These are phyloP conservation scores for Pythium angustatum DNA, from an alignment of 352 stramenopile species.

Conservation along the genomic window DNA sequence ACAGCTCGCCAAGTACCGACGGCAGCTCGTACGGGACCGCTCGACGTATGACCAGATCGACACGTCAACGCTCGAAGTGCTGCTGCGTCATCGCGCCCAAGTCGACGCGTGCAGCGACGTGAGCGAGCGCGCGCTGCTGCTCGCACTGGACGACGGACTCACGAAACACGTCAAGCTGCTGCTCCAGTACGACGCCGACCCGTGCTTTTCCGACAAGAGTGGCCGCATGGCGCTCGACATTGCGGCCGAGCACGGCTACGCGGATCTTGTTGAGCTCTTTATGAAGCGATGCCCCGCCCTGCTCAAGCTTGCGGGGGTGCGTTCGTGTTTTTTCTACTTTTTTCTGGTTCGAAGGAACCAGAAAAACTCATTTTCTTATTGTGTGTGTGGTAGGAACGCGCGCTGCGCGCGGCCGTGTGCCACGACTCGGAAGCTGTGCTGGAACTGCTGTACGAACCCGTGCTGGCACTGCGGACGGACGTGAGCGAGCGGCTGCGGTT, in stretches of 20 bases:
- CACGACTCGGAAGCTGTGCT: constrained; percentile 18
- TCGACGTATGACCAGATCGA: constrained; percentile 46
- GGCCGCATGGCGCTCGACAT: constrained; percentile 41
- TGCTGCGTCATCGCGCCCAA: constrained; percentile 33
- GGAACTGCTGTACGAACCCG: constrained; percentile 17
- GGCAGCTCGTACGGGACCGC: constrained; percentile 34
- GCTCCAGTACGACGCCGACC: constrained; percentile 35
- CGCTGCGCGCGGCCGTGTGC: constrained; percentile 19
- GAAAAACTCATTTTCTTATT: too few species aligned
- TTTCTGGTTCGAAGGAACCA: neutral
- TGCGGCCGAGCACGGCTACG: constrained; percentile 43
- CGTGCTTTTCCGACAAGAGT: constrained; percentile 28
- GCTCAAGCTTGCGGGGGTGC: constrained; percentile 13
- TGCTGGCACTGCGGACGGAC: neutral
- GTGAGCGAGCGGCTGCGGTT: neutral
- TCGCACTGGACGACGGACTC: constrained; percentile 43
- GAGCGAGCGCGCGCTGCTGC: constrained; percentile 40
- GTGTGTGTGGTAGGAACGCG: constrained; percentile 27
- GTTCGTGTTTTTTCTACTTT: neutral
- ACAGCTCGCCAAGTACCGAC: constrained; percentile 38
- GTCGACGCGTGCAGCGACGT: constrained; percentile 37
- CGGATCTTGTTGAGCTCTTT: constrained; percentile 39
- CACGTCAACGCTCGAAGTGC: constrained; percentile 42
- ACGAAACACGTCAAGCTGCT: constrained; percentile 53
- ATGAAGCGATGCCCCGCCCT: constrained; percentile 21